Percentiles rank a stretch among this genome's conserved stretches.
These are phyloP conservation scores for Arachnopeziza araneosa DNA, from an alignment of 2,329 filamentous ascomycete genomes.

Conservation along the genomic window DNA sequence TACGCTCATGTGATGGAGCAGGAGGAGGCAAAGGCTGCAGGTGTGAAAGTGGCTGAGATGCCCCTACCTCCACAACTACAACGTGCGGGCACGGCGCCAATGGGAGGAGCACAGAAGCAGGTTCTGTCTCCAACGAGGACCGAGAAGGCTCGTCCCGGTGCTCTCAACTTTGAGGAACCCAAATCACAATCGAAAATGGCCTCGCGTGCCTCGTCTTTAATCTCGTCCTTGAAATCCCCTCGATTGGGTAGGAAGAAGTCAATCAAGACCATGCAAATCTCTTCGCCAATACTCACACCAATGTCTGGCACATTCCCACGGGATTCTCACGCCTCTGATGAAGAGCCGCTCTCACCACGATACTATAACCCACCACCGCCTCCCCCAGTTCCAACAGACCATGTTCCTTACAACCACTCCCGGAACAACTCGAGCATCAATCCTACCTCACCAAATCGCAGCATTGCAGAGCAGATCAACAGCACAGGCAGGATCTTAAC, in stretches of 20 bases:
- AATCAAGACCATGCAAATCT: constrained; percentile 50
- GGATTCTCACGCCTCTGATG: constrained; percentile 42
- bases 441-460: constrained; percentile 21
- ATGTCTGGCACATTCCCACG: constrained; percentile 54
- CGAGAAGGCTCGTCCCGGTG: constrained; percentile 41
- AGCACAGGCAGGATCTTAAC: constrained; percentile 7
- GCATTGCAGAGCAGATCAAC: constrained; percentile 24
- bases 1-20: constrained; percentile 92
- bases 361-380: constrained; percentile 53
- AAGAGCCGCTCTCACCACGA: constrained; percentile 52
- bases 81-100: constrained; percentile 23
- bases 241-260: constrained; percentile 22
- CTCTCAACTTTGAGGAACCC: constrained; percentile 35
- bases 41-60: constrained; percentile 43
- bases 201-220: constrained; percentile 53
- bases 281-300: constrained; percentile 60
- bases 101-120: constrained; percentile 25
- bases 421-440: constrained; percentile 13
- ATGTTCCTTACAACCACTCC: constrained; percentile 33
- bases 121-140: constrained; percentile 37
- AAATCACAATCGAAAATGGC: constrained; percentile 36
- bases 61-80: constrained; percentile 26
- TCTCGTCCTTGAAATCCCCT: constrained; percentile 58
- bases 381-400: constrained; percentile 48
- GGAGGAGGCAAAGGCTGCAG: constrained; percentile 61